Conservation (phyloP, 1,284 basidiomycete genomes). For the Pisolithus thermaeus region DNA sequence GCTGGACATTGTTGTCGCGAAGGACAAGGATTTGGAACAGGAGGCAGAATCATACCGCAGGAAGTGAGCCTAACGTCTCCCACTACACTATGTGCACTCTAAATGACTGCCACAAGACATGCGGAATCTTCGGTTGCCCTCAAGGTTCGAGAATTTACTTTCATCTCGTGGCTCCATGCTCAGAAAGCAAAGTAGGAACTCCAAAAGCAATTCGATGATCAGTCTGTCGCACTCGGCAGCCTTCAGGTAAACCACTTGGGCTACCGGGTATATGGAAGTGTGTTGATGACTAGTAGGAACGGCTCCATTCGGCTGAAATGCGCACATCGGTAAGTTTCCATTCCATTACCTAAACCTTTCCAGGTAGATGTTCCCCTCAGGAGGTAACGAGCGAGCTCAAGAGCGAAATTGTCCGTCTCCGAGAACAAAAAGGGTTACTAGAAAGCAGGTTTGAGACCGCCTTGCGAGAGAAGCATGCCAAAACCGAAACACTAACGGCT, state of each 20-base stretch:
- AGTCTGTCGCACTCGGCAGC: conserved; percentile 45
- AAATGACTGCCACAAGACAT: conserved; percentile 9
- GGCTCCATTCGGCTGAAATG: conserved; percentile 14
- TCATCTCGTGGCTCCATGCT: background rate
- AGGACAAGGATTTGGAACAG: conserved; percentile 15
- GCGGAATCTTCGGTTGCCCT: conserved; percentile 28
- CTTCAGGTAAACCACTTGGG: conserved; percentile 37
- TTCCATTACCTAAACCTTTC: background rate
- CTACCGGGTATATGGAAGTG: background rate
- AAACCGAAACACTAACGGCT: conserved; percentile 8
- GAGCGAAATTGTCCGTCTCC: conserved; percentile 13
- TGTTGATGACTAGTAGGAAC: conserved; percentile 12
- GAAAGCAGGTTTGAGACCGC: conserved; percentile 11
- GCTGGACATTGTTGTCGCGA: conserved; percentile 17
- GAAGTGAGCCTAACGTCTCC: conserved; percentile 16
- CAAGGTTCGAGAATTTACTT: conserved; percentile 18
- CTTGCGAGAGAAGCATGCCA: conserved; percentile 12
- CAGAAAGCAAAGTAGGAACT: conserved; percentile 34
- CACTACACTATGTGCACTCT: background rate
- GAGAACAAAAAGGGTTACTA: conserved; percentile 20
- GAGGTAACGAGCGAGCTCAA: conserved; percentile 13
- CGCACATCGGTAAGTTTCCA: conserved; percentile 11
- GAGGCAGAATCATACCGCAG: conserved; percentile 19
- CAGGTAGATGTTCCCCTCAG: conserved; percentile 11
- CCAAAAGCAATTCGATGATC: conserved; percentile 58